phyloP scores from a whole-genome alignment of 2,329 filamentous ascomycete genomes.

The Apiospora arundinis region DNA sequence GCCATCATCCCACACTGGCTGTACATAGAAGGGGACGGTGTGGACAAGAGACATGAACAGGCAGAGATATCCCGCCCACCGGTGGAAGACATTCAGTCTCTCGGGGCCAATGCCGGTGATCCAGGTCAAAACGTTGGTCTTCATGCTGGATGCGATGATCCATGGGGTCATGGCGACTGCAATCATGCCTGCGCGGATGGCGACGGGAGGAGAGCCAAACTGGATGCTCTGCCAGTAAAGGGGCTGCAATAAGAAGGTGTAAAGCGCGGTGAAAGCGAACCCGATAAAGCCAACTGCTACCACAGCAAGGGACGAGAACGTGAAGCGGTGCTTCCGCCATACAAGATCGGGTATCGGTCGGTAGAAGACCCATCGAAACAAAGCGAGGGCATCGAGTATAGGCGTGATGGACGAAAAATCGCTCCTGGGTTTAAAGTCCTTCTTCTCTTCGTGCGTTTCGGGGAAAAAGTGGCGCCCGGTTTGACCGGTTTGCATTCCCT shows the following conservation, averaged over 20 bases:
- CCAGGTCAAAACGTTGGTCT: conserved; percentile 83
- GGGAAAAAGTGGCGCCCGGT: conserved; percentile 78
- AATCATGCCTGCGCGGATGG: conserved; percentile 89
- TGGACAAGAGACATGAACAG: conserved; percentile 84
- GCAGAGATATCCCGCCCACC: conserved; percentile 89
- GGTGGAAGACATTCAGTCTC: conserved; percentile 88
- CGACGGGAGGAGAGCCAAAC: conserved; percentile 86
- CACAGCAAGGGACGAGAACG: conserved; percentile 81
- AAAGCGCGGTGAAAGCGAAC: conserved; percentile 76
- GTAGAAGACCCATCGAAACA: conserved; percentile 90
- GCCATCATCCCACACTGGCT: conserved; percentile 82
- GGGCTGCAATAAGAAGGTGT: conserved; percentile 86
- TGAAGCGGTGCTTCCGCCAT: conserved; percentile 71
- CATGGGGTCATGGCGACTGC: conserved; percentile 90
- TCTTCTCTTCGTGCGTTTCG: conserved; percentile 62
- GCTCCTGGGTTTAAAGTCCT: conserved; percentile 68
- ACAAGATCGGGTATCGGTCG: conserved; percentile 79
- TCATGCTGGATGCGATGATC: conserved; percentile 90
- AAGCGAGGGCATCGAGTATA: conserved; percentile 80
- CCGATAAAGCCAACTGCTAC: conserved; percentile 71
- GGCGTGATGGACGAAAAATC: conserved; percentile 76
- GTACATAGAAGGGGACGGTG: conserved; percentile 87
- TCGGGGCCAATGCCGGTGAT: conserved; percentile 93
- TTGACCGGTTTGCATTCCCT: conserved; percentile 55
- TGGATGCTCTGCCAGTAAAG: conserved; percentile 88